These are phyloP conservation scores for Pyricularia sp. DNA, from an alignment of 2,329 filamentous ascomycete species.

Conservation along the genomic window DNA sequence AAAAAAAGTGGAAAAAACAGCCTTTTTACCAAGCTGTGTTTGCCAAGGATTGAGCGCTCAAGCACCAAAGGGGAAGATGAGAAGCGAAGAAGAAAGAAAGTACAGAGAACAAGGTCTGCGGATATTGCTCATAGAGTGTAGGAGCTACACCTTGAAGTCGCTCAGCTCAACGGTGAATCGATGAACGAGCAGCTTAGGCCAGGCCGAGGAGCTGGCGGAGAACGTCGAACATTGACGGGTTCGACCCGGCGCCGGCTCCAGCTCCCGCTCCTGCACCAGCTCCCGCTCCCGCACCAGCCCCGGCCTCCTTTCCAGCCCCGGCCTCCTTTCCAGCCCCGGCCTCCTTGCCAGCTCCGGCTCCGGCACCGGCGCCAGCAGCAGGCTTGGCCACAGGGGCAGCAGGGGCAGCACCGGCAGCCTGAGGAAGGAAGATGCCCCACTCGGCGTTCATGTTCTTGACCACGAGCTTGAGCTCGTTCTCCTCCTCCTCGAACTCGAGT, in stretches of 20 bases:
- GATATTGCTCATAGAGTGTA: neutral
- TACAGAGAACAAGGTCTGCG: neutral
- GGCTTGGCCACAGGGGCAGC: constrained; percentile 8
- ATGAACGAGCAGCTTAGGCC: neutral
- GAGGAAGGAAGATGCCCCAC: constrained; percentile 22
- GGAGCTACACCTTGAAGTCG: too few species aligned
- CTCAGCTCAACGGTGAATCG: neutral
- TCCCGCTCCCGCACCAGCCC: neutral
- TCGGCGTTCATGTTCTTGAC: constrained; percentile 23
- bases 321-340: neutral
- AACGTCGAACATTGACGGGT: neutral
- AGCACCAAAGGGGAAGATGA: too few species aligned
- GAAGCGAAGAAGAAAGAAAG: too few species aligned
- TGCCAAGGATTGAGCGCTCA: too few species aligned
- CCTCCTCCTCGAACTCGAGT: constrained; percentile 29
- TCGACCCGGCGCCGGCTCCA: neutral
- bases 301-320: too few species aligned
- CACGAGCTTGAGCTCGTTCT: constrained; percentile 25
- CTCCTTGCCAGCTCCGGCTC: neutral
- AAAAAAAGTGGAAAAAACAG: too few species aligned
- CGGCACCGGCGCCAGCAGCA: neutral
- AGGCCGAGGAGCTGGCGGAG: neutral
- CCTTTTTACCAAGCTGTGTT: too few species aligned
- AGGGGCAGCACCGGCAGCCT: constrained; percentile 11
- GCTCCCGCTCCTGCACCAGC: neutral